Evolutionary conservation across 768 basidiomycete genomes (phyloP), one percentile per base, ranked within the genome.

Genomic region (Imleria badia): DNA sequence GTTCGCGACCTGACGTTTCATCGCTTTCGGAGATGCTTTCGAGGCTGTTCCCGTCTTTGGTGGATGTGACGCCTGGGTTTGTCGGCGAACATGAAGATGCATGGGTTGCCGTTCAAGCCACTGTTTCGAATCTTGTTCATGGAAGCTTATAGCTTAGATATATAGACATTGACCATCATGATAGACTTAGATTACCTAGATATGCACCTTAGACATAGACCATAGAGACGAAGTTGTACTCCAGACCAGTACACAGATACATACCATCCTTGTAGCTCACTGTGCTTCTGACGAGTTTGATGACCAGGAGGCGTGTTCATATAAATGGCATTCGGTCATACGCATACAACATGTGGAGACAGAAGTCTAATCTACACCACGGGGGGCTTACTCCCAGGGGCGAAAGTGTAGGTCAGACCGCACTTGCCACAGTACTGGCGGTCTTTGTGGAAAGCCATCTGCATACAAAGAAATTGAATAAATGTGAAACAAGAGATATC

Each of bases 361-460:
- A 53, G 17, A 2, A 31, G 19, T 30, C 30, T 54, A 60, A 33
- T 64, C 78, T 81, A 89, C 56, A 82, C 82, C 54, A 78, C 81
- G 51, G 89, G 87, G 47, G 89, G 89, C 74, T 89, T 89, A 72
- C 81, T 83, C 59, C 88, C 89, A 45, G 90, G 85, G 57, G 81
- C 79, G 79, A 92, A 91, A 53, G 86, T 85, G 80, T 91, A 92
- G 47, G 90, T 92, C 75, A 93, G 73, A 45, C 89, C 90, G 60
- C 91, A 94, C 78, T 92, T 92, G 77, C 96, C 95, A 75, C 95
- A 98, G 77, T 96, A 95, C 77, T 98, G 96, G 64, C 96, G 87
- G 76, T 98, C 93, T 64, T 90, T 82, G 84, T 99, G 96, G 86
- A 94, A 94, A 57, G 94, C 94, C 96, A 98, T 98, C 94, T 89